phyloP scores from a whole-genome alignment of 495 filamentous ascomycete genomes.

The Penicillium desertorum region DNA sequence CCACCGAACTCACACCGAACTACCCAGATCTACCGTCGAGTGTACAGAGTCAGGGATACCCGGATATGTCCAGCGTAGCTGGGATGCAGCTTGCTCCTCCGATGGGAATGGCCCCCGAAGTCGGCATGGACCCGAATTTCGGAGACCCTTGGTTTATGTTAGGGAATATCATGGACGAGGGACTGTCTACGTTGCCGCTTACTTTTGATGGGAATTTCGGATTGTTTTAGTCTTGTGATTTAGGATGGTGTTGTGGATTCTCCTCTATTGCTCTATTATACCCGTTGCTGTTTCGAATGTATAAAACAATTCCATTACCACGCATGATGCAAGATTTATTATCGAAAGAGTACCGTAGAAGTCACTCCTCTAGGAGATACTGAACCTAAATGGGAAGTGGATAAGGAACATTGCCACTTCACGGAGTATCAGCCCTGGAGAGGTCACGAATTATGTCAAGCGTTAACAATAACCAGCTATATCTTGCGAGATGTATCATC shows the following conservation, averaged over 20 bases:
- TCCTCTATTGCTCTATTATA: not conserved
- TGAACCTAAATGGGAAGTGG: no score
- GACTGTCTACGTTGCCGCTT: slow-evolving; percentile 37
- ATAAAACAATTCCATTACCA: not conserved
- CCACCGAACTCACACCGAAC: slow-evolving; percentile 8
- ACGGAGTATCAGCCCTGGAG: no score
- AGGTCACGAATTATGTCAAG: no score
- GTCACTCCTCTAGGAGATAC: not conserved
- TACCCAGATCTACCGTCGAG: slow-evolving; percentile 9
- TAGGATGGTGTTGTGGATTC: not conserved
- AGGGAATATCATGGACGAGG: slow-evolving; percentile 41
- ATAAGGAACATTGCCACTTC: no score
- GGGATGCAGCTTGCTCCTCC: slow-evolving; percentile 15
- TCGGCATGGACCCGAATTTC: slow-evolving; percentile 30
- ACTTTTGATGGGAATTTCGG: slow-evolving; percentile 28
- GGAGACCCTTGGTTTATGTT: slow-evolving; percentile 36
- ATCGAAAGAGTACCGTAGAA: no score
- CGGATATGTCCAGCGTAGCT: slow-evolving; percentile 18
- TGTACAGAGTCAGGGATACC: slow-evolving; percentile 9
- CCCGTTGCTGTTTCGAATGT: not conserved
- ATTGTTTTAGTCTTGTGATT: not conserved
- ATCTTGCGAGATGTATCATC: no score
- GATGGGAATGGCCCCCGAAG: slow-evolving; percentile 30
- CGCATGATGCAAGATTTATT: not conserved
- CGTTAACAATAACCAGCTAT: no score